These are phyloP conservation scores for Fraxinus greggii DNA, from an alignment of 305 asterid species.

Conservation along the genomic window DNA sequence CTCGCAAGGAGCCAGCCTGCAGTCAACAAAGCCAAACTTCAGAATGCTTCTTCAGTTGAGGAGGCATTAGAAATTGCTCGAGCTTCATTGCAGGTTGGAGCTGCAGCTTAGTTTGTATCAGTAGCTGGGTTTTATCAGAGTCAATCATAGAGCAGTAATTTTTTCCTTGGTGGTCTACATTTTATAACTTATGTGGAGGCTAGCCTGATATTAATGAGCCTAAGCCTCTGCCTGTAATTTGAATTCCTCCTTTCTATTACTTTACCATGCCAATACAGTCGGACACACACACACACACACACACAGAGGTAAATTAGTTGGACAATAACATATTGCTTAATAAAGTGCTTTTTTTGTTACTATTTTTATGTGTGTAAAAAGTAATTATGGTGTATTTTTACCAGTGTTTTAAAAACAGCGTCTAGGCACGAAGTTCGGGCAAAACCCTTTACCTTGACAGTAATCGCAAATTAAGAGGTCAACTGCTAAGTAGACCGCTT, in stretches of 20 bases:
- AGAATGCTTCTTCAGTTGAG: slow-evolving; percentile 79
- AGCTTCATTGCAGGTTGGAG: slow-evolving; percentile 46
- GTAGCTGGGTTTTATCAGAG: background rate
- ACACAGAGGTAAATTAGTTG: background rate
- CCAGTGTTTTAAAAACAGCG: too few species aligned
- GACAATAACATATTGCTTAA: background rate
- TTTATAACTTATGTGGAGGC: background rate
- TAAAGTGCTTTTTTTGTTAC: background rate
- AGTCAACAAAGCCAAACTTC: slow-evolving; percentile 64
- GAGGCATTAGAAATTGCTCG: slow-evolving; percentile 76
- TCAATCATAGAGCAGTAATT: background rate
- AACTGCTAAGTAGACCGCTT: too few species aligned
- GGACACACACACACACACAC: too few species aligned
- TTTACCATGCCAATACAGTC: too few species aligned
- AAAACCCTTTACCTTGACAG: background rate
- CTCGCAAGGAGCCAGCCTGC: slow-evolving; percentile 81
- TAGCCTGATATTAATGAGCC: background rate
- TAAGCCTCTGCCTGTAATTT: background rate
- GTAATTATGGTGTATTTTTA: background rate
- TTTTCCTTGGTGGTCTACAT: background rate
- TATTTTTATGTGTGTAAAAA: background rate
- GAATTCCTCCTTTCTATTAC: background rate
- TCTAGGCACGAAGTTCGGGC: too few species aligned
- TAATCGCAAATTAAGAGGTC: background rate
- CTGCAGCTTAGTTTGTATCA: slow-evolving; percentile 29